Base-by-base conservation (phyloP, 1,139 yeast species). In the Protomyces inouyei region DNA sequence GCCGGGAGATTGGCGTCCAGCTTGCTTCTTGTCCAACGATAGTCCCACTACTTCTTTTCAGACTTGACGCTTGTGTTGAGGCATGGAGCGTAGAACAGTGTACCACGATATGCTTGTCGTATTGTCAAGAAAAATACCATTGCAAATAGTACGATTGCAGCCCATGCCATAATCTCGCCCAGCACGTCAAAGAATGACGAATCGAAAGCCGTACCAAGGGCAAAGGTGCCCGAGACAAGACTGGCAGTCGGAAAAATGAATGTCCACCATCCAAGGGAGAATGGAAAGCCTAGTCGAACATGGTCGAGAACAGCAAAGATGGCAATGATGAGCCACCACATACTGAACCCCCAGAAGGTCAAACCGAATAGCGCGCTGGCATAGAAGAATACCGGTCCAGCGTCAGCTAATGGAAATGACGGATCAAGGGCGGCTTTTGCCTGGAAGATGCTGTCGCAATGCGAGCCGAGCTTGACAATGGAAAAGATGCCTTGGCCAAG, bases 241-340 rank as follows among this genome's bases (percentile, higher is more conserved):
- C 57, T 52, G 32, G 57, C 63, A 14, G 54, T 38, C n/a, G 64
- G 64, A n/a, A 60, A 60, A 10, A 57, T 46, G 43, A 60, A 60
- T 6, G 55, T 36, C 64, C 64, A 60, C 64, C 64, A 60, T 18
- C 64, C 64, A 23, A 60, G 32, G 3, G 59, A 54, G 52, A 60
- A 60, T 8, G 64, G 64, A 16, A 60, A 60, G 8, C 64, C 46
- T 12, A 25, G 38, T 23, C 63, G 25, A 2, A 59, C 57, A 32
- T 59, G 63, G 35, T 59, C 63, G 18, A 59, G 45, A 5, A 59
- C 63, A 14, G 63, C 63, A 52, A 59, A 52, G 21, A 59, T 59
- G 18, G 63, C 63, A 6, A 59, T 59, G n/a, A 59, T 52, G 3
- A 59, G 53, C 63, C 63, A 59, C 63, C 63, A 59, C 63, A 59